These are phyloP conservation scores for Daedaleopsis sinensis DNA, from an alignment of 768 basidiomycete species.

Conservation along the genomic window DNA sequence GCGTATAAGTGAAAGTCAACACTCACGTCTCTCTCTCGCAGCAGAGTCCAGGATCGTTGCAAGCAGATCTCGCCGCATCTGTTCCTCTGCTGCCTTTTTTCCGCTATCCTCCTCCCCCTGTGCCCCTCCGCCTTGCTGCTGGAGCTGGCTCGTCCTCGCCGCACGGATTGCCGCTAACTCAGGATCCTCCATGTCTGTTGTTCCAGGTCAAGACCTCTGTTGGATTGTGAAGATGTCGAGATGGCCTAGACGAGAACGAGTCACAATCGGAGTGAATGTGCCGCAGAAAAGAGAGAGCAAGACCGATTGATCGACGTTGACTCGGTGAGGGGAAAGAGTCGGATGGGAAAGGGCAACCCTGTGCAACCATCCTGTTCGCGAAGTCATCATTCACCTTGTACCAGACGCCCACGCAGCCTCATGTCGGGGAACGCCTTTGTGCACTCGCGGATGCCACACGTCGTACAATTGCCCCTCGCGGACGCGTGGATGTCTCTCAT, in stretches of 20 bases:
- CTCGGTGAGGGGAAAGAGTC: slow-evolving; percentile 9
- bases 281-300: neutral
- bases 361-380: neutral
- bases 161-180: slow-evolving; percentile 49
- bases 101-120: slow-evolving; percentile 56
- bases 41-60: slow-evolving; percentile 75
- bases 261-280: neutral
- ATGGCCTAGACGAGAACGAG: neutral
- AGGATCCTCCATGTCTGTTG: slow-evolving; percentile 33
- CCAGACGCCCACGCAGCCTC: slow-evolving; percentile 7
- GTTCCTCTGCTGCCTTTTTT: slow-evolving; percentile 63
- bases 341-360: slow-evolving; percentile 1
- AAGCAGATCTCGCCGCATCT: slow-evolving; percentile 77
- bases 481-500: neutral
- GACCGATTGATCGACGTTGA: slow-evolving; percentile 6
- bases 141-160: slow-evolving; percentile 45
- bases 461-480: neutral
- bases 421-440: slow-evolving; percentile 5
- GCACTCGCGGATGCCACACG: neutral
- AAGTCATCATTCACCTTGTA: neutral
- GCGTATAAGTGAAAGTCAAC: slow-evolving; percentile 2
- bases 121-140: slow-evolving; percentile 19
- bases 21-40: slow-evolving; percentile 79
- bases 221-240: neutral
- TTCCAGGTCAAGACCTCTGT: neutral